Conservation (phyloP, 2,329 filamentous ascomycete species). For the Monilinia polystroma region DNA sequence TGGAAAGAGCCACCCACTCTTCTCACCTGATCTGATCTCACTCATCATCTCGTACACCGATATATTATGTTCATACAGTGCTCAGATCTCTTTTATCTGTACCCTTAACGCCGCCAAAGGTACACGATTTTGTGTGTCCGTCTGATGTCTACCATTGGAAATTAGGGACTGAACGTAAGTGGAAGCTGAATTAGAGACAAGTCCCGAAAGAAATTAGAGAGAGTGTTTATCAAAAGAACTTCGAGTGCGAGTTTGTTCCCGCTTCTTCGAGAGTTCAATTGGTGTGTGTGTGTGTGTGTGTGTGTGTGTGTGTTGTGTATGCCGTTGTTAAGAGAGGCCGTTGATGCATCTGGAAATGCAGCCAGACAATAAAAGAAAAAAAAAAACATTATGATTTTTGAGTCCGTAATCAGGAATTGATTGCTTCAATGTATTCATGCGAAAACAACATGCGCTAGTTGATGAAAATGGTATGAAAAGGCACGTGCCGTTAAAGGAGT, state of each 20-base stretch:
- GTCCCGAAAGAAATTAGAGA: background rate
- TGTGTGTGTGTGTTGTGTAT: slow-evolving; percentile 1
- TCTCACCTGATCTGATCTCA: slow-evolving; percentile 11
- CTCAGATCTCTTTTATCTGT: slow-evolving; percentile 12
- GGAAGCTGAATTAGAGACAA: background rate
- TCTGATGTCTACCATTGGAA: slow-evolving; percentile 6
- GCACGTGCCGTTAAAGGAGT: slow-evolving; percentile 17
- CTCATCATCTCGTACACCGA: slow-evolving; percentile 21
- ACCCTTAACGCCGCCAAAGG: slow-evolving; percentile 13
- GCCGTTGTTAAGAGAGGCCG: slow-evolving; percentile 5
- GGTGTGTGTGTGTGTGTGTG: background rate
- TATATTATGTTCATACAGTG: slow-evolving; percentile 23
- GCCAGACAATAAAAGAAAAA: slow-evolving; percentile 16
- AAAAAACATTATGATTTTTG: slow-evolving; percentile 22
- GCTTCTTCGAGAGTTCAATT: background rate
- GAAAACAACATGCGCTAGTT: slow-evolving; percentile 17
- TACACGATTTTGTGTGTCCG: slow-evolving; percentile 5
- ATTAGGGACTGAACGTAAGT: slow-evolving; percentile 2
- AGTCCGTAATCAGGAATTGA: slow-evolving; percentile 13
- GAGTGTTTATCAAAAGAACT: background rate
- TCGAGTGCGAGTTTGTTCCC: background rate
- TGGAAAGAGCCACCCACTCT: slow-evolving; percentile 15
- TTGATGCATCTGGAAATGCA: slow-evolving; percentile 6
- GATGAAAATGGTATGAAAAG: slow-evolving; percentile 14
- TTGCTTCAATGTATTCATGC: slow-evolving; percentile 2